phyloP scores from a whole-genome alignment of 371 early-diverging fungal genomes.

The Catenaria anguillulae region DNA sequence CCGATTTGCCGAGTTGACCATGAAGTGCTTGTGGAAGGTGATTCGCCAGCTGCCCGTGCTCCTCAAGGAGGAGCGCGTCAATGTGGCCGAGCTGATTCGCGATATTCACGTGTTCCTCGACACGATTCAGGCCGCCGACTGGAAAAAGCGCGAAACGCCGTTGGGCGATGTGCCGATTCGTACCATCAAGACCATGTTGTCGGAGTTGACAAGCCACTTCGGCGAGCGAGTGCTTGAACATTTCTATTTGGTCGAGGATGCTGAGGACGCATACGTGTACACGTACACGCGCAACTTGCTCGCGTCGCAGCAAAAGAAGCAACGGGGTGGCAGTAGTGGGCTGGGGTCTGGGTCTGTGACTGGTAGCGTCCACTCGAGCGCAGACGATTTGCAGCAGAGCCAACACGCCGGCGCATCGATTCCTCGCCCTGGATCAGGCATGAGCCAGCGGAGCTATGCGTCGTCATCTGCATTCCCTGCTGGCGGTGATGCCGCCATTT shows the following conservation, averaged over 20 bases:
- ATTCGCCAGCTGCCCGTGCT: conserved; percentile 49
- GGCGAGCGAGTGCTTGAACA: conserved; percentile 47
- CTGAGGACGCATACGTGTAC: conserved; percentile 44
- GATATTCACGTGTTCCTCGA: conserved; percentile 69
- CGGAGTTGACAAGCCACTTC: conserved; percentile 53
- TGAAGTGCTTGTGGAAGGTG: conserved; percentile 92
- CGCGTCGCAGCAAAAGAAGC: conserved; percentile 1
- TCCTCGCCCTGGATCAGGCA: neutral
- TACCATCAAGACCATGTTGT: conserved; percentile 78
- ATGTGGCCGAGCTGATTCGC: conserved; percentile 42
- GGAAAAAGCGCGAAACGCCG: conserved; percentile 65
- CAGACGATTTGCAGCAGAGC: conserved; percentile 11
- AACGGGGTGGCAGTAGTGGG: neutral
- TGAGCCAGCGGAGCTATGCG: neutral
- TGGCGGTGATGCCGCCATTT: neutral
- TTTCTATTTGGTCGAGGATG: conserved; percentile 44
- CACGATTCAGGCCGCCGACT: conserved; percentile 59
- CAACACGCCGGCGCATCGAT: neutral
- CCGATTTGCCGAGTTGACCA: conserved; percentile 71
- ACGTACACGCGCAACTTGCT: conserved; percentile 49
- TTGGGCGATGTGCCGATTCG: conserved; percentile 82
- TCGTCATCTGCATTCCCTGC: neutral
- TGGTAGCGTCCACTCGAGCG: neutral
- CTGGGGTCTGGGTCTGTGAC: neutral
- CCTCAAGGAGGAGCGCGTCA: conserved; percentile 12